These are phyloP conservation scores for Vitis labrusca DNA, from an alignment of 164 flowering plant species.

Conservation along the genomic window DNA sequence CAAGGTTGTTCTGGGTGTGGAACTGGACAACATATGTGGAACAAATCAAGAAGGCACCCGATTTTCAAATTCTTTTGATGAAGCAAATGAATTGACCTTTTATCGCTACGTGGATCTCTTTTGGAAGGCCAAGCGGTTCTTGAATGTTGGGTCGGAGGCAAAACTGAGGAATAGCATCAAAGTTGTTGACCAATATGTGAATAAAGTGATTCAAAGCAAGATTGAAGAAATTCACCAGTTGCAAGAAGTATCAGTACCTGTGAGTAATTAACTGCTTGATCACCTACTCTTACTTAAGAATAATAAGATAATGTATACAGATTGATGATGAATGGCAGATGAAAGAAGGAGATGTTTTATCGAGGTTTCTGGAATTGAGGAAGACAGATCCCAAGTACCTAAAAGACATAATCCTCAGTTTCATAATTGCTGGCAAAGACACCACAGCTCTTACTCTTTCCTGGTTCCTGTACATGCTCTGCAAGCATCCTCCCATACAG, in stretches of 20 bases:
- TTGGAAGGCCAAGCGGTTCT: slow-evolving; percentile 58
- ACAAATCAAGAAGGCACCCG: slow-evolving; percentile 42
- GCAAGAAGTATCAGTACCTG: slow-evolving; percentile 20
- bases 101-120: slow-evolving; percentile 53
- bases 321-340: slow-evolving; percentile 23
- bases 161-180: slow-evolving; percentile 38
- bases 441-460: slow-evolving; percentile 72
- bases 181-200: slow-evolving; percentile 52
- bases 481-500: slow-evolving; percentile 62
- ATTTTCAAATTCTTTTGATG: slow-evolving; percentile 55
- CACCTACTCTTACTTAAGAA: neutral
- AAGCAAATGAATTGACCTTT: slow-evolving; percentile 40
- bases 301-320: neutral
- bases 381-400: slow-evolving; percentile 50
- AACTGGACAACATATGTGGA: slow-evolving; percentile 60
- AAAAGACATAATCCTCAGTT: slow-evolving; percentile 67
- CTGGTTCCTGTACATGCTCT: slow-evolving; percentile 76
- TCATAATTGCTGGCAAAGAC: slow-evolving; percentile 82
- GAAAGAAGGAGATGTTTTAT: slow-evolving; percentile 61
- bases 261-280: slow-evolving; percentile 20
- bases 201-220: slow-evolving; percentile 50
- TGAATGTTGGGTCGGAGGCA: slow-evolving; percentile 65
- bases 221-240: slow-evolving; percentile 30
- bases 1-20: slow-evolving; percentile 72
- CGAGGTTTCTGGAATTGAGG: slow-evolving; percentile 57